Evolutionary conservation across 495 filamentous ascomycete genomes (phyloP).

Genomic region (Lasiosphaeria ovina): DNA sequence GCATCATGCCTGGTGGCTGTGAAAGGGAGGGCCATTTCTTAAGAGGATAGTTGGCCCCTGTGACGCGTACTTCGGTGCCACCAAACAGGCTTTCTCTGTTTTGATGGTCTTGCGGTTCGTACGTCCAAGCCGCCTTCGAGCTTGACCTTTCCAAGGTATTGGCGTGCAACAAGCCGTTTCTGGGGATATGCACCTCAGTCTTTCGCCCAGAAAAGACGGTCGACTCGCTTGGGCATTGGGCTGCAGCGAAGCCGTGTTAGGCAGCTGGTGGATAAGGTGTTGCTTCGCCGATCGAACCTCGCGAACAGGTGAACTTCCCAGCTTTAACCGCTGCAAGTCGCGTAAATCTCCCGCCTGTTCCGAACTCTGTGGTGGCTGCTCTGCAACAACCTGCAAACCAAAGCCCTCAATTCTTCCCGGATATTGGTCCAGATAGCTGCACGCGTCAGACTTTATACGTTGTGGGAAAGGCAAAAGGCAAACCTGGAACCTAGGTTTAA

Average conservation of each 20-base stretch:
- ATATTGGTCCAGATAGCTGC: slow-evolving; percentile 16
- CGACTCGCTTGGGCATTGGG: too few relatives aligned
- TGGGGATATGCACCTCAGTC: neutral
- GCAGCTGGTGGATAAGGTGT: too few relatives aligned
- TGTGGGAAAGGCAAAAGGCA: neutral
- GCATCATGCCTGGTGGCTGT: neutral
- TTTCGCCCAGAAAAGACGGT: too few relatives aligned
- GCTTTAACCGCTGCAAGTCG: slow-evolving; percentile 15
- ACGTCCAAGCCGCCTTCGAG: too few relatives aligned
- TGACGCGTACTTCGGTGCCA: neutral
- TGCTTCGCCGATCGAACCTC: too few relatives aligned
- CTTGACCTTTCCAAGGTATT: neutral
- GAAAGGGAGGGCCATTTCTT: neutral
- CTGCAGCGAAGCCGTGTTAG: too few relatives aligned
- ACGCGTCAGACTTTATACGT: neutral
- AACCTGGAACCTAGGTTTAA: too few relatives aligned
- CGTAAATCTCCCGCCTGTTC: slow-evolving; percentile 17
- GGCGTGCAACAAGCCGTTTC: too few relatives aligned
- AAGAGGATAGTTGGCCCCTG: neutral
- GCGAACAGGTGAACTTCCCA: neutral
- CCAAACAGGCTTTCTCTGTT: neutral
- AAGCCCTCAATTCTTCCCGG: slow-evolving; percentile 14
- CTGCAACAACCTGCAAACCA: neutral
- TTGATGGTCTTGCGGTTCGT: too few relatives aligned
- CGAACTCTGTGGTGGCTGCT: neutral